Evolutionary conservation across 805 yeast species (phyloP), one percentile per base, ranked within the genome.

Genomic region (Lachancea nothofagi): DNA sequence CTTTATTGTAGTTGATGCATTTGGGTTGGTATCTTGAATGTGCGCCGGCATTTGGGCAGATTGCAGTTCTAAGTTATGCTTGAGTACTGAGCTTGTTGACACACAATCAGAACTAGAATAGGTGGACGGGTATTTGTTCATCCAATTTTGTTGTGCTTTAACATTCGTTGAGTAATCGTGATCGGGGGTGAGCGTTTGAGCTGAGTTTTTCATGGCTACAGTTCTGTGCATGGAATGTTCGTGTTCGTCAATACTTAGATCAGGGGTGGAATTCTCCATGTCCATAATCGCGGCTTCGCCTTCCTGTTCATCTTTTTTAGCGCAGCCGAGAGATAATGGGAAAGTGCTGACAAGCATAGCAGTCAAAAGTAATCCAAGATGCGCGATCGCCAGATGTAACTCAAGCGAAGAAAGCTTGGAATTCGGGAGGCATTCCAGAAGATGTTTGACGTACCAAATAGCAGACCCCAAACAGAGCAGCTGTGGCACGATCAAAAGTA

Each of bases 151-250:
- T 14, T 40, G 43, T 6, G 15, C 14, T 10, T 10, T 19, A 7
- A 14, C 12, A 2, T 14, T 38, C 18, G 26, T 10, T 26, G 42
- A 27, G 15, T 45, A 35, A 13, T 55, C 63, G 45, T 52, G 43
- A 19, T 51, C 54, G 12, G 65, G 59, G 1, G 61, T 59, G 15
- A 62, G 30, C 0, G 66, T 62, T 38, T 60, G 65, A 2, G 61
- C 50, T 2, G 65, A 61, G 33, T 51, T 47, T 39, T 62, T 62
- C 36, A 57, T 33, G 4, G 55, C 51, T 3, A 61, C 45, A 23
- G 43, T 51, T 36, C 45, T 56, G 23, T 31, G 34, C n/a, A 31
- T 10, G 14, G 33, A 25, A 31, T 35, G 26, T 4, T 41, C 44
- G 4, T 22, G 3, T 22, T 35, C 38, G 3, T 33, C 41, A 9